These are phyloP conservation scores for Rickenella mellea DNA, from an alignment of 768 basidiomycete species.

Conservation along the genomic window DNA sequence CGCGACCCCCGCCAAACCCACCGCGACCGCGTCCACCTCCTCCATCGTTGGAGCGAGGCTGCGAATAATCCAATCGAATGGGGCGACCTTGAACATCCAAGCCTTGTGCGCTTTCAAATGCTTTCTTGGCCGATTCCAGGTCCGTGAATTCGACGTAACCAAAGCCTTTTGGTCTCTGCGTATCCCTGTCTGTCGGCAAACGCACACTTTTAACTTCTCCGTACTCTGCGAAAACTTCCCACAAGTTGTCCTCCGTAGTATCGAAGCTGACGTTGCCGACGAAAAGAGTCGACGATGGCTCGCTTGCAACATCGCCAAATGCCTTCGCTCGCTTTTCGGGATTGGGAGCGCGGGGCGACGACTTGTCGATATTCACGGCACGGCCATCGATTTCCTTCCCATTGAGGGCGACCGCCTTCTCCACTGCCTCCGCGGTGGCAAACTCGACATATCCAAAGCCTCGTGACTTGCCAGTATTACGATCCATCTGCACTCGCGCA, in stretches of 20 bases:
- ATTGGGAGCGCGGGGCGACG: slow-evolving; percentile 42
- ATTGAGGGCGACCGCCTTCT: slow-evolving; percentile 65
- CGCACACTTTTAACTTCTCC: slow-evolving; percentile 81
- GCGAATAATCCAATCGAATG: slow-evolving; percentile 79
- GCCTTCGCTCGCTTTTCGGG: slow-evolving; percentile 67
- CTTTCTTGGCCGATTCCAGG: slow-evolving; percentile 70
- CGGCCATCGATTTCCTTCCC: slow-evolving; percentile 92
- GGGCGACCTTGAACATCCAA: slow-evolving; percentile 72
- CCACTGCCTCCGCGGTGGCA: slow-evolving; percentile 56
- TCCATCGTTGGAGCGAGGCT: slow-evolving; percentile 60
- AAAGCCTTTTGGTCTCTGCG: slow-evolving; percentile 88
- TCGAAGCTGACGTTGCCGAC: slow-evolving; percentile 85
- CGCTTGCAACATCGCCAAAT: slow-evolving; percentile 62
- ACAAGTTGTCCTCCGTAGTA: slow-evolving; percentile 74
- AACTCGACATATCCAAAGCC: slow-evolving; percentile 84
- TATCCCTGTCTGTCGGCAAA: slow-evolving; percentile 87
- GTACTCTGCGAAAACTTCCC: slow-evolving; percentile 85
- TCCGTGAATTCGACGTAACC: slow-evolving; percentile 93
- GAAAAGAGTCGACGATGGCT: slow-evolving; percentile 73
- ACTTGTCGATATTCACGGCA: slow-evolving; percentile 76
- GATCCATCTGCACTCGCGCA: slow-evolving; percentile 84
- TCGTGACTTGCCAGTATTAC: slow-evolving; percentile 71
- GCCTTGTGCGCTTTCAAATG: slow-evolving; percentile 59
- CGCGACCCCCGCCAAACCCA: slow-evolving; percentile 19
- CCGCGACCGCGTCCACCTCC: slow-evolving; percentile 40